phyloP scores from a whole-genome alignment of 768 basidiomycete genomes.

The Lactarius pseudohatsudake region DNA sequence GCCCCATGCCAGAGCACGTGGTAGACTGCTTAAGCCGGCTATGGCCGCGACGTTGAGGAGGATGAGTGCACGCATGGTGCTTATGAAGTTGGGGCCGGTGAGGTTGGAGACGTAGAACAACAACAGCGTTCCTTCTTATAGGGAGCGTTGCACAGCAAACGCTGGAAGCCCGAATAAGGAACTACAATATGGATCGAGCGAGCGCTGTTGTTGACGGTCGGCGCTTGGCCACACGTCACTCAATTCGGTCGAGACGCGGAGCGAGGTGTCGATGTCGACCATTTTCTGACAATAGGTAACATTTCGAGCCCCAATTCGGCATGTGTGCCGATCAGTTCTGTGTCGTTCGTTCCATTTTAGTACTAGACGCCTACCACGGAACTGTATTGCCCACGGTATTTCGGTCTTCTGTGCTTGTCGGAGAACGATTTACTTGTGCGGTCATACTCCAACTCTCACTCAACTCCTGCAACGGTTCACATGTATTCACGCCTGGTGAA shows the following conservation, averaged over 20 bases:
- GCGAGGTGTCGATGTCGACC: too few relatives aligned
- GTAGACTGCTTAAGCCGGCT: neutral
- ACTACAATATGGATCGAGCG: too few relatives aligned
- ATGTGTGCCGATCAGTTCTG: neutral
- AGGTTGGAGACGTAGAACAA: neutral
- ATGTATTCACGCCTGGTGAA: constrained; percentile 4
- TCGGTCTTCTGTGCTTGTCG: too few relatives aligned
- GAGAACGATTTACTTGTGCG: neutral
- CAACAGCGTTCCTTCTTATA: neutral
- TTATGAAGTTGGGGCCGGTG: neutral
- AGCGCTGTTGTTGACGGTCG: neutral
- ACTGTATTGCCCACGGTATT: neutral
- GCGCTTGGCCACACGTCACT: neutral
- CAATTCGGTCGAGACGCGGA: neutral
- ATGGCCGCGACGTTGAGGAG: neutral
- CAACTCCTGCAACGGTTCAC: neutral
- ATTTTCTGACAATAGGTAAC: neutral
- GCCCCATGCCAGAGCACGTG: constrained; percentile 19
- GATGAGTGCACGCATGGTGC: constrained; percentile 7
- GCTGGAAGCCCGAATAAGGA: neutral
- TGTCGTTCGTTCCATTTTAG: neutral
- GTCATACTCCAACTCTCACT: neutral
- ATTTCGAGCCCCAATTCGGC: neutral
- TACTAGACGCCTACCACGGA: neutral
- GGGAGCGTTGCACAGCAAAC: neutral